Conservation (phyloP, 345 rosid genomes). For the Populus nigra region DNA sequence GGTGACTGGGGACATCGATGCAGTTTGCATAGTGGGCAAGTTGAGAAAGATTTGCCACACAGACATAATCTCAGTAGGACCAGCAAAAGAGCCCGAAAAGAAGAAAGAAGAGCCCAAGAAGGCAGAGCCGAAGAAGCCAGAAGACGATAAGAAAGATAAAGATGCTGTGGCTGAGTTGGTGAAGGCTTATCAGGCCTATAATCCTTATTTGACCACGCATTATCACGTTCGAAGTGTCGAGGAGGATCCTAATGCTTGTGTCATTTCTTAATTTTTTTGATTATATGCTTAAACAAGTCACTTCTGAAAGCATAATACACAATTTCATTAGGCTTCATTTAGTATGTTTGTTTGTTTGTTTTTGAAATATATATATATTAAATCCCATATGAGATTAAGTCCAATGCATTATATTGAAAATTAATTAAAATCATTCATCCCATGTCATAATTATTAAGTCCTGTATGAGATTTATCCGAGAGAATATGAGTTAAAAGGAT, state of each 20-base stretch:
- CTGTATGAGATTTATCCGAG: no score
- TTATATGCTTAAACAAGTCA: no score
- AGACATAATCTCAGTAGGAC: constrained; percentile 52
- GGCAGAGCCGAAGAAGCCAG: constrained; percentile 21
- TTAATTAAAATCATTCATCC: no score
- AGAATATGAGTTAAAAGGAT: no score
- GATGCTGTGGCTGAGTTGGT: constrained; percentile 24
- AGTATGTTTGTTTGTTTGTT: no score
- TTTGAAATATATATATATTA: no score
- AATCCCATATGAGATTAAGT: no score
- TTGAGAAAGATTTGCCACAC: constrained; percentile 51
- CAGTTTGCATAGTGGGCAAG: constrained; percentile 37
- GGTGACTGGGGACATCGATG: constrained; percentile 50
- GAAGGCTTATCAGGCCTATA: constrained; percentile 17
- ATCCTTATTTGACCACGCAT: constrained; percentile 17
- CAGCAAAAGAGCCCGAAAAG: constrained; percentile 55
- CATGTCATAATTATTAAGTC: no score
- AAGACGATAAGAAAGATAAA: constrained; percentile 19
- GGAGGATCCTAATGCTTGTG: constrained; percentile 43
- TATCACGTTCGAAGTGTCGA: constrained; percentile 24
- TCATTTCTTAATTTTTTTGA: constrained; percentile 32
- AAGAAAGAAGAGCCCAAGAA: constrained; percentile 49
- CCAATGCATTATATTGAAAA: no score
- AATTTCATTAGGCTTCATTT: no score
- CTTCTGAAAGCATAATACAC: not conserved